A percentile compares a stretch with the other conserved stretches of the same genome.
phyloP scores from a whole-genome alignment of 2,329 filamentous ascomycete species.

The Calonectria fujianensis region DNA sequence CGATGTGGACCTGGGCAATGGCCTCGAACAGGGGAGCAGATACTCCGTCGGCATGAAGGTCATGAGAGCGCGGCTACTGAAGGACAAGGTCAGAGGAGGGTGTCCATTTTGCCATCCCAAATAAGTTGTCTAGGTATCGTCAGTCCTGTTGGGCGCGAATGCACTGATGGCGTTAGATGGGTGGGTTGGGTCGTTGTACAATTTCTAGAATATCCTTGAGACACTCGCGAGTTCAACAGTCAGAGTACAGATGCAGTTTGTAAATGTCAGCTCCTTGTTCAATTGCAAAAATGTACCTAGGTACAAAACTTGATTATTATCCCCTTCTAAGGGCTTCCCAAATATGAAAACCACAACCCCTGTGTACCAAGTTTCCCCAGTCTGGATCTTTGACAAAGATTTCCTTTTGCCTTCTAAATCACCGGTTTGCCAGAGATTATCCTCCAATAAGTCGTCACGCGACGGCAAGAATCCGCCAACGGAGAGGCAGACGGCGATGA shows the following conservation, averaged over 20 bases:
- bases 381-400: slow-evolving; percentile 42
- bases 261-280: slow-evolving; percentile 39
- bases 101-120: slow-evolving; percentile 75
- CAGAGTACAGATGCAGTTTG: slow-evolving; percentile 11
- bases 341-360: slow-evolving; percentile 50
- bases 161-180: slow-evolving; percentile 43
- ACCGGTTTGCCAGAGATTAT: slow-evolving; percentile 30
- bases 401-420: slow-evolving; percentile 33
- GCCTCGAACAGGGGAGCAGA: slow-evolving; percentile 65
- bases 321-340: slow-evolving; percentile 45
- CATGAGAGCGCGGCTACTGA: slow-evolving; percentile 86
- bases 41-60: slow-evolving; percentile 90
- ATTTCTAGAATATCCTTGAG: slow-evolving; percentile 5
- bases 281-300: slow-evolving; percentile 51
- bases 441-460: slow-evolving; percentile 12
- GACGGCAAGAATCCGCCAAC: slow-evolving; percentile 2
- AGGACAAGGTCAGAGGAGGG: slow-evolving; percentile 80
- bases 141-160: slow-evolving; percentile 35
- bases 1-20: slow-evolving; percentile 68
- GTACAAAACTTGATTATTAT: slow-evolving; percentile 54
- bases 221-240: slow-evolving; percentile 13
- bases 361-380: slow-evolving; percentile 48
- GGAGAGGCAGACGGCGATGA: slow-evolving; percentile 15
- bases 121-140: slow-evolving; percentile 41
- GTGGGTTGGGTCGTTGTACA: slow-evolving; percentile 30